phyloP scores from a whole-genome alignment of 192 early-diverging fungal species.

The Gaertneriomyces semiglobifer region DNA sequence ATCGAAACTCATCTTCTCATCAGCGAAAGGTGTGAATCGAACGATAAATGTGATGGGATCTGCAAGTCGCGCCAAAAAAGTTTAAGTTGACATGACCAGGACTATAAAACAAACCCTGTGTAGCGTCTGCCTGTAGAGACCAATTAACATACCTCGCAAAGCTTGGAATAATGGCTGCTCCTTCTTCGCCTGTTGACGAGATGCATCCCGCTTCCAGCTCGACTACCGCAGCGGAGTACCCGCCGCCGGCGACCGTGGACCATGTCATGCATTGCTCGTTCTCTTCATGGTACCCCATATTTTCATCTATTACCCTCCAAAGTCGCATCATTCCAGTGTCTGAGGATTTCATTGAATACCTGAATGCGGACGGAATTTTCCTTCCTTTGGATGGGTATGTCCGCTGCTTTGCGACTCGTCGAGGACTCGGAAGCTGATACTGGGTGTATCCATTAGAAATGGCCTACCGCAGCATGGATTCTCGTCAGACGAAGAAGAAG shows the following conservation, averaged over 20 bases:
- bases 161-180: too few species aligned
- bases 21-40: too few species aligned
- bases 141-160: too few species aligned
- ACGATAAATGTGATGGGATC: too few species aligned
- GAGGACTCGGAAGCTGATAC: too few species aligned
- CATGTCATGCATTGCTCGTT: conserved; percentile 73
- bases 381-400: conserved; percentile 66
- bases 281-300: conserved; percentile 73
- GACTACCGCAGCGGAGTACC: background rate
- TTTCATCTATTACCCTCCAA: conserved; percentile 65
- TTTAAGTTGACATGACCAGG: too few species aligned
- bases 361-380: conserved; percentile 80
- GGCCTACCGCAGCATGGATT: conserved; percentile 34
- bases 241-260: conserved; percentile 57
- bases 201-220: background rate
- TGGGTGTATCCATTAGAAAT: background rate
- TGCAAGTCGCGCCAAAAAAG: too few species aligned
- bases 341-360: conserved; percentile 75
- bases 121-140: too few species aligned
- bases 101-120: too few species aligned
- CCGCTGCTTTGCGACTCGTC: background rate
- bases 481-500: conserved; percentile 16
- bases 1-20: too few species aligned
- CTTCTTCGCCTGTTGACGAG: too few species aligned
- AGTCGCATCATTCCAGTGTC: conserved; percentile 72